Percentiles rank a stretch among this genome's conserved stretches.
These are phyloP conservation scores for Chaetomium sp. DNA, from an alignment of 2,329 filamentous ascomycete genomes.

Conservation along the genomic window DNA sequence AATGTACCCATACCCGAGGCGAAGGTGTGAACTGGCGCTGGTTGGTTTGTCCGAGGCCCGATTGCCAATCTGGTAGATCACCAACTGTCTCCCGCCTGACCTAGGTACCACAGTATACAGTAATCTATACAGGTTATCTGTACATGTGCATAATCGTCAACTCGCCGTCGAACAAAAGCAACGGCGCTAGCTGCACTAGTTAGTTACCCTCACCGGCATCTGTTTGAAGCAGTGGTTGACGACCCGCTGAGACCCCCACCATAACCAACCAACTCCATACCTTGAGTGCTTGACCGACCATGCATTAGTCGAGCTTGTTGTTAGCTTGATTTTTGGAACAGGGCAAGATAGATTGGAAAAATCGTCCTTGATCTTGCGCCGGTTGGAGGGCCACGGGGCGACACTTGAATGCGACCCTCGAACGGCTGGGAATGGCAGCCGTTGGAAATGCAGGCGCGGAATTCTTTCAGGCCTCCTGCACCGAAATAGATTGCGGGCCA, in stretches of 20 bases:
- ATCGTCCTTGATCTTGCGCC: slow-evolving; percentile 33
- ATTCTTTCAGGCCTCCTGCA: neutral
- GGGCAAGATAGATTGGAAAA: slow-evolving; percentile 29
- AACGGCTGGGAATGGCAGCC: slow-evolving; percentile 1
- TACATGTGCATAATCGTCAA: neutral
- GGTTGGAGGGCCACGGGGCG: neutral
- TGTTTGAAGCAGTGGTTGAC: too few species aligned
- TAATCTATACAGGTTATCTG: neutral
- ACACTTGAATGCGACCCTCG: neutral
- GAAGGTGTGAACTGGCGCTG: neutral
- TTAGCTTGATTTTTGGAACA: slow-evolving; percentile 4
- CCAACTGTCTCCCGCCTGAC: neutral
- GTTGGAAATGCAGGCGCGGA: neutral
- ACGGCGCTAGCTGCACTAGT: neutral
- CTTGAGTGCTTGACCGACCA: neutral
- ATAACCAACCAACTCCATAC: slow-evolving; percentile 3
- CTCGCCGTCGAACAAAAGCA: neutral
- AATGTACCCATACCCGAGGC: neutral
- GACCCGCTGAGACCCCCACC: neutral
- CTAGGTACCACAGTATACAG: too few species aligned
- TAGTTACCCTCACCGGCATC: neutral
- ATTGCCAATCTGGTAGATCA: neutral
- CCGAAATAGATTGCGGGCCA: slow-evolving; percentile 16
- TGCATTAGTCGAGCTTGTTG: neutral
- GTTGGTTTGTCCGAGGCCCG: neutral